Conservation (phyloP, 768 basidiomycete genomes). For the Psilocybe cubensis region DNA sequence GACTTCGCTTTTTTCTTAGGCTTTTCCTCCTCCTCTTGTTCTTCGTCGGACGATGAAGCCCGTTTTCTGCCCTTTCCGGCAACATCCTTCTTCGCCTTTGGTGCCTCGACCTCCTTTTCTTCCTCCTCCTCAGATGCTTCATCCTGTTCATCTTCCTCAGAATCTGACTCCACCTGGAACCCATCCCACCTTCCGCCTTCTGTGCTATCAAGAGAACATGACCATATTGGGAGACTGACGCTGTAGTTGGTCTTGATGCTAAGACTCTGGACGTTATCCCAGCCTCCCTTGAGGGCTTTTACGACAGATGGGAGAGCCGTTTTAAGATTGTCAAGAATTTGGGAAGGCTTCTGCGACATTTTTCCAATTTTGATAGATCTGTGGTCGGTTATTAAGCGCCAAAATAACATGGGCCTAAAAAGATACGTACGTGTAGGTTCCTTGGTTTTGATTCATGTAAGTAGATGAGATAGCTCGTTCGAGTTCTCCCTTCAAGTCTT, state of each 20-base stretch:
- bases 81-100: slow-evolving; percentile 19
- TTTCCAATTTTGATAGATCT: slow-evolving; percentile 87
- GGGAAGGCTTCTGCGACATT: slow-evolving; percentile 69
- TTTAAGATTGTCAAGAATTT: slow-evolving; percentile 80
- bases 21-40: slow-evolving; percentile 39
- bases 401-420: neutral
- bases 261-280: slow-evolving; percentile 90
- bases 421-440: slow-evolving; percentile 82
- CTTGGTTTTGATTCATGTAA: slow-evolving; percentile 94
- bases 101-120: slow-evolving; percentile 23
- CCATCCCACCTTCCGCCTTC: slow-evolving; percentile 67
- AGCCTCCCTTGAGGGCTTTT: slow-evolving; percentile 72
- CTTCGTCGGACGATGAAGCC: slow-evolving; percentile 39
- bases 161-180: slow-evolving; percentile 32
- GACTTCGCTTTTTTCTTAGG: slow-evolving; percentile 50
- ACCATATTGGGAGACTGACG: slow-evolving; percentile 90
- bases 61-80: slow-evolving; percentile 37
- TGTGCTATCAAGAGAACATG: slow-evolving; percentile 64
- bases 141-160: slow-evolving; percentile 25
- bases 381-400: neutral
- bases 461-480: slow-evolving; percentile 93
- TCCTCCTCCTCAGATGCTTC: slow-evolving; percentile 27
- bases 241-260: slow-evolving; percentile 90
- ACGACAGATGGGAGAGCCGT: slow-evolving; percentile 77
- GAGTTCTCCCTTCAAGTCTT: slow-evolving; percentile 90